Evolutionary conservation across 768 basidiomycete species (phyloP).

Genomic region (Mycena amicta): DNA sequence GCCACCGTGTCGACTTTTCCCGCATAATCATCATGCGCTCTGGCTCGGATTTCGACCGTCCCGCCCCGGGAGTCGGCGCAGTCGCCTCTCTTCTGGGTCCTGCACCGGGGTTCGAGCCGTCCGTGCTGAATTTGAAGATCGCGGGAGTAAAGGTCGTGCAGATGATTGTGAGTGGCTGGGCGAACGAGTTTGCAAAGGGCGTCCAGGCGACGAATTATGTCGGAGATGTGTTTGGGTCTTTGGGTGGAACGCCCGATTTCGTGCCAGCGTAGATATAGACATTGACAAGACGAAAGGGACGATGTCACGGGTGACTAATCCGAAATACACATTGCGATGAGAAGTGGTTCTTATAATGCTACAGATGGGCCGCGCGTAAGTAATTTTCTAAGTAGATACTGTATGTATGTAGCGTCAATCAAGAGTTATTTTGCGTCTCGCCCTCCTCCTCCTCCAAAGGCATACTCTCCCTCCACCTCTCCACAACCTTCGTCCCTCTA

Average conservation of each 20-base stretch:
- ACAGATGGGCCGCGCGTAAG: too few relatives aligned
- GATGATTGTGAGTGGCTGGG: constrained; percentile 39
- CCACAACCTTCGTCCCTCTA: constrained; percentile 54
- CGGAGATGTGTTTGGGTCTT: constrained; percentile 30
- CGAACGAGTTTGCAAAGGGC: constrained; percentile 31
- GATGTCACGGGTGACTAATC: too few relatives aligned
- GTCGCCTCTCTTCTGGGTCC: constrained; percentile 32
- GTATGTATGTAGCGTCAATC: too few relatives aligned
- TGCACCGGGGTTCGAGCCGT: constrained; percentile 32
- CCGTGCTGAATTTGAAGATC: constrained; percentile 38
- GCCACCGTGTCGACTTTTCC: constrained; percentile 33
- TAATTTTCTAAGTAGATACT: too few relatives aligned
- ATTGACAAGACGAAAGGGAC: too few relatives aligned
- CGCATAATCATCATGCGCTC: constrained; percentile 42
- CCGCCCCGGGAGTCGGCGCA: constrained; percentile 20
- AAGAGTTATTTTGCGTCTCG: neutral
- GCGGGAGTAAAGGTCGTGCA: constrained; percentile 40
- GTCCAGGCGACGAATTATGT: constrained; percentile 33
- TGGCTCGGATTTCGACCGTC: constrained; percentile 37
- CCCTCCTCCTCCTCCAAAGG: constrained; percentile 5
- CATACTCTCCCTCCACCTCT: constrained; percentile 71
- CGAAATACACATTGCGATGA: too few relatives aligned
- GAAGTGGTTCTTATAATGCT: too few relatives aligned
- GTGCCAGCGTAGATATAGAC: too few relatives aligned
- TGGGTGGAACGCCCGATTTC: constrained; percentile 22